These are phyloP conservation scores for Kazachstania sp. DNA, from an alignment of 1,139 yeast species.

Conservation along the genomic window DNA sequence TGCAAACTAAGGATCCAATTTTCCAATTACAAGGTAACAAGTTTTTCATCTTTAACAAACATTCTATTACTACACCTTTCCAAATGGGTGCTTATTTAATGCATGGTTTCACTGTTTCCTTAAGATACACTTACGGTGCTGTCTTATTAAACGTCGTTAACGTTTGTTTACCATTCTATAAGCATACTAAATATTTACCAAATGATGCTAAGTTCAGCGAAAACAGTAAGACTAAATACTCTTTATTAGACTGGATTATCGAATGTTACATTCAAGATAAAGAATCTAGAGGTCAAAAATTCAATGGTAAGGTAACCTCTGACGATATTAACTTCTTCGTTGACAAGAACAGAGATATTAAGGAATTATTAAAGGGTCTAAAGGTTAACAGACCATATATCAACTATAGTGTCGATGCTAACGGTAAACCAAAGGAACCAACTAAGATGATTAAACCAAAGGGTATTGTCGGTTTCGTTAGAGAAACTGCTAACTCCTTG, in stretches of 20 bases:
- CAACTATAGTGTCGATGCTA: conserved; percentile 16
- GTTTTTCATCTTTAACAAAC: conserved; percentile 14
- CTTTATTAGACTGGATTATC: conserved; percentile 17
- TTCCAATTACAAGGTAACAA: conserved; percentile 19
- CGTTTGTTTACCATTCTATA: conserved; percentile 15
- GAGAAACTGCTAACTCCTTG: conserved; percentile 16
- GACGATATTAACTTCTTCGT: conserved; percentile 14
- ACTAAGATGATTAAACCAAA: conserved; percentile 12
- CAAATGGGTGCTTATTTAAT: conserved; percentile 17
- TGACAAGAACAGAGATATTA: conserved; percentile 11
- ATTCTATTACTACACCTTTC: conserved; percentile 12
- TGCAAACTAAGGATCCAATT: conserved; percentile 11
- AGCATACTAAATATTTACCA: conserved; percentile 18
- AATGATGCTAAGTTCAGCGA: conserved; percentile 16
- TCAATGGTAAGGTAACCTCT: conserved; percentile 7
- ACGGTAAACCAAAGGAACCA: conserved; percentile 16
- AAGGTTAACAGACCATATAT: conserved; percentile 17
- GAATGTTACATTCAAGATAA: conserved; percentile 12
- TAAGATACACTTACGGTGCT: conserved; percentile 17
- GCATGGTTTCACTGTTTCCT: conserved; percentile 15
- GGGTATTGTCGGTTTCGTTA: conserved; percentile 14
- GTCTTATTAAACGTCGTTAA: conserved; percentile 15
- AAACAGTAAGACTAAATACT: conserved; percentile 9
- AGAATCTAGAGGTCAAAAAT: conserved; percentile 1
- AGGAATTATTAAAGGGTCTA: conserved; percentile 14